Base-by-base conservation (phyloP, 345 rosid genomes). In the Acer saccharum region DNA sequence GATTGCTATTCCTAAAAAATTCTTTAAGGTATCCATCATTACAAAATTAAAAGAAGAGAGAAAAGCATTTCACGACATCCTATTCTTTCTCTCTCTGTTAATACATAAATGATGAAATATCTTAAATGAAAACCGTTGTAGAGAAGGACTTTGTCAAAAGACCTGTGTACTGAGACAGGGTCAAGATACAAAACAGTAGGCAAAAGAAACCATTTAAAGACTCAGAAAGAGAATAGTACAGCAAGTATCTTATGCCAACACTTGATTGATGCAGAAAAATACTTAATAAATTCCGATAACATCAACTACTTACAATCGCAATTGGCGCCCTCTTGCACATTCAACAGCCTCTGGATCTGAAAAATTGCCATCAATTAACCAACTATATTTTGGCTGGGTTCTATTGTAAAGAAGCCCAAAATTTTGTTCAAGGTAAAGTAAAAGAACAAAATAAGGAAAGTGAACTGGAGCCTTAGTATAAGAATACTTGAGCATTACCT, bases 301-400 rank as follows among this genome's bases (percentile, higher is more conserved):
- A 52, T 52, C 9, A 69, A 72, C 71, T 57, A 71, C 94, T 96
- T 85, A 96, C 99, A 96, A 96, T 9, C 90, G 94, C 85, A 96
- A 75, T 77, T 92, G 97, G 57, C 93, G 94, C 58, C 97, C 99
- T 77, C 83, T 89, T 25, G 97, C 94, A 81, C 66, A 81, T 82
- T 87, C 87, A 76, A 78, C 77, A 71, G 97, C 94, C 84, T 90
- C 97, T 21, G 97, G 92, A 75, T 96, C 99, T 96, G 39, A 91
- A 25, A 55, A 81, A 29, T 84, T 78, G 63, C 20, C 80, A 84
- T 55, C 27, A 74, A 80, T 74, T 58, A 80, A 68, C 48, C 46
- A 60, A 73, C 27, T 64, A 52, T 68, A 69, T 35, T 48, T 48
- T 32, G 20, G 46, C 18, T 70, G 23, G 60, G 58, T 54, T 44